Conservation (phyloP, 805 yeast species). For the Cyberlindnera maritima region DNA sequence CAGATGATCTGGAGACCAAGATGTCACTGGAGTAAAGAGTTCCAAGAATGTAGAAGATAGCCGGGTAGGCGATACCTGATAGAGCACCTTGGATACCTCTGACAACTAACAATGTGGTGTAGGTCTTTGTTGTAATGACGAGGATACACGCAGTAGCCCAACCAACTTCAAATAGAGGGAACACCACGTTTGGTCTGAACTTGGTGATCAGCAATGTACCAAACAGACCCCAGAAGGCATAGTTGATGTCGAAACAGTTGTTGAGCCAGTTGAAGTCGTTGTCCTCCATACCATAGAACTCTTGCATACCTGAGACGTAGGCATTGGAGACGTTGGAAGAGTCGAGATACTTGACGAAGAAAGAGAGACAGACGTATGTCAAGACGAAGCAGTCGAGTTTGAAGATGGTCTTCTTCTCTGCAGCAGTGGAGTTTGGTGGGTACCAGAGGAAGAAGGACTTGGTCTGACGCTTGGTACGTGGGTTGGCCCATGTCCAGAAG, state of each 20-base stretch:
- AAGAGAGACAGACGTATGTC: conserved; percentile 19
- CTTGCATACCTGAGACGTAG: conserved; percentile 55
- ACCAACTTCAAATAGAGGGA: conserved; percentile 10
- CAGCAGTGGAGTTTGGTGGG: conserved; percentile 16
- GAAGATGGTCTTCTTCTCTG: conserved; percentile 17
- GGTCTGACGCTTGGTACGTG: conserved; percentile 11
- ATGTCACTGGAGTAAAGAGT: conserved; percentile 13
- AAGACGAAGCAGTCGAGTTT: conserved; percentile 20
- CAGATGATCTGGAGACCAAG: conserved; percentile 17
- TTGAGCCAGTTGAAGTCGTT: conserved; percentile 14
- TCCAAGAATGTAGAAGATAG: conserved; percentile 19
- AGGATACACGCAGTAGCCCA: conserved; percentile 14
- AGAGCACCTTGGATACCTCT: conserved; percentile 13
- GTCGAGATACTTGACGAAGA: conserved; percentile 20
- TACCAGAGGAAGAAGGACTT: conserved; percentile 22
- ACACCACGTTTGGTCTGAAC: conserved; percentile 9
- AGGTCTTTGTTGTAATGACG: conserved; percentile 8
- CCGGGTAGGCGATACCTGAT: conserved; percentile 22
- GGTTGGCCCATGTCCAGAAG: conserved; percentile 15
- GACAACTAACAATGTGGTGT: conserved; percentile 9
- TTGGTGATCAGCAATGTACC: conserved; percentile 12
- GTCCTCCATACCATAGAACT: conserved; percentile 41
- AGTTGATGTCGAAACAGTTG: conserved; percentile 11
- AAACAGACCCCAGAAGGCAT: conserved; percentile 9
- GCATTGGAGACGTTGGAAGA: conserved; percentile 40